A percentile compares a stretch with the other conserved stretches of the same genome.
These are phyloP conservation scores for Umbilicus rupestris DNA, from an alignment of 164 flowering plant genomes.

Conservation along the genomic window DNA sequence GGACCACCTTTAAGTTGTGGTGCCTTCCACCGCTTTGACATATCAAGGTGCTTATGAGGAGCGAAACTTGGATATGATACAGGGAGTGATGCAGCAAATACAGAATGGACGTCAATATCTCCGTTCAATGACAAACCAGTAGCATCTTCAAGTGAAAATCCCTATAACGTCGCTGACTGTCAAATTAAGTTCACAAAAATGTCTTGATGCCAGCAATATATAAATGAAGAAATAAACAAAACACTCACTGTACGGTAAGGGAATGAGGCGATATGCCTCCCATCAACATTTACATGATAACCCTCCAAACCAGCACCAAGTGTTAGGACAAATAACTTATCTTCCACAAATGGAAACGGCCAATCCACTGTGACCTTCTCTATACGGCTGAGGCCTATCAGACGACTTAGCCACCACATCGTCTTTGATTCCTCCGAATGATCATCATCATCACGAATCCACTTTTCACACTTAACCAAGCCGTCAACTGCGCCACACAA, in stretches of 20 bases:
- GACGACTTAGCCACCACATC: slow-evolving; percentile 78
- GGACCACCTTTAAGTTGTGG: slow-evolving; percentile 51
- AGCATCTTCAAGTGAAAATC: slow-evolving; percentile 91
- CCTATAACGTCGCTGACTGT: slow-evolving; percentile 29
- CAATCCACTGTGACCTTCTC: slow-evolving; percentile 66
- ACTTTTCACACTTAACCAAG: slow-evolving; percentile 81
- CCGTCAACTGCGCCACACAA: slow-evolving; percentile 65
- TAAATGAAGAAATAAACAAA: not conserved
- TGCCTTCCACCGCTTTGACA: slow-evolving; percentile 61
- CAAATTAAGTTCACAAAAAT: not conserved
- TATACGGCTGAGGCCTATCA: slow-evolving; percentile 46
- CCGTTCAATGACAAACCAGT: slow-evolving; percentile 77
- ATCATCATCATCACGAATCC: slow-evolving; percentile 75
- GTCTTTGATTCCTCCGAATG: slow-evolving; percentile 55
- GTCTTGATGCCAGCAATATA: not conserved
- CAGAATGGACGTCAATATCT: slow-evolving; percentile 65
- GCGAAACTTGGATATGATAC: slow-evolving; percentile 77
- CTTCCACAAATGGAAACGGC: slow-evolving; percentile 83
- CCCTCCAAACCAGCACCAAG: slow-evolving; percentile 91
- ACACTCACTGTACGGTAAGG: slow-evolving; percentile 86
- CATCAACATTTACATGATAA: slow-evolving; percentile 77
- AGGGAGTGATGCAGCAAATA: slow-evolving; percentile 84
- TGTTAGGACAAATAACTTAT: slow-evolving; percentile 75
- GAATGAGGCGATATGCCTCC: slow-evolving; percentile 82
- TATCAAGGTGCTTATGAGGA: slow-evolving; percentile 68